Conservation (phyloP, 148 eudicot species). For the Oxyria digyna region DNA sequence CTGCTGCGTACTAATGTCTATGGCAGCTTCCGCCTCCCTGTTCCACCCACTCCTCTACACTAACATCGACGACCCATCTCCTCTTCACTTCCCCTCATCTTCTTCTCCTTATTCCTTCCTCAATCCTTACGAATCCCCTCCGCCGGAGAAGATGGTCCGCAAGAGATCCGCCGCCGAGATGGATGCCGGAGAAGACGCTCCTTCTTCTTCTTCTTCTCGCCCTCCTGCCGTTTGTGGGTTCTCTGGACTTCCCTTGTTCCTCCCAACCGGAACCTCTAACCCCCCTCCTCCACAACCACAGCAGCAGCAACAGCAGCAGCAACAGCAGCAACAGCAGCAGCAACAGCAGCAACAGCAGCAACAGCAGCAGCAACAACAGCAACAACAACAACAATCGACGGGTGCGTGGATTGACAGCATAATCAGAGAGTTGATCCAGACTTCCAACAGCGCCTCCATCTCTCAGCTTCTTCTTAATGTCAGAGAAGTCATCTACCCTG, state of each 20-base stretch:
- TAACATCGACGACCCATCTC: too few species aligned
- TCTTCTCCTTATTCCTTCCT: neutral
- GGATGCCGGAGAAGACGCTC: too few species aligned
- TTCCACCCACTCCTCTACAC: neutral
- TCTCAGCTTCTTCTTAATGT: conserved; percentile 84
- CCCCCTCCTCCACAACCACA: conserved; percentile 11
- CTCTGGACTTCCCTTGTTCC: conserved; percentile 86
- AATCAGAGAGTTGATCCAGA: conserved; percentile 70
- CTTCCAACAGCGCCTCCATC: conserved; percentile 45
- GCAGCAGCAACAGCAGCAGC: neutral
- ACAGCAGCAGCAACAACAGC: too few species aligned
- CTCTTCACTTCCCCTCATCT: neutral
- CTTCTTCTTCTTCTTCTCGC: too few species aligned
- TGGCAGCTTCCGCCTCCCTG: neutral
- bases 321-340: neutral
- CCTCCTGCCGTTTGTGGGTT: conserved; percentile 55
- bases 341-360: neutral
- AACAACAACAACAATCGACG: conserved; percentile 5
- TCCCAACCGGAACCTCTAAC: too few species aligned
- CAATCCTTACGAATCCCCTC: neutral
- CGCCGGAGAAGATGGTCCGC: conserved; percentile 2
- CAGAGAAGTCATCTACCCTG: conserved; percentile 87
- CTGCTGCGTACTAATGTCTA: neutral
- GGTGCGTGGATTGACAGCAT: conserved; percentile 68
- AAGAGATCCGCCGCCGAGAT: neutral